Base-by-base conservation (phyloP, 331 rosid species). In the Erythrophleum ivorense region DNA sequence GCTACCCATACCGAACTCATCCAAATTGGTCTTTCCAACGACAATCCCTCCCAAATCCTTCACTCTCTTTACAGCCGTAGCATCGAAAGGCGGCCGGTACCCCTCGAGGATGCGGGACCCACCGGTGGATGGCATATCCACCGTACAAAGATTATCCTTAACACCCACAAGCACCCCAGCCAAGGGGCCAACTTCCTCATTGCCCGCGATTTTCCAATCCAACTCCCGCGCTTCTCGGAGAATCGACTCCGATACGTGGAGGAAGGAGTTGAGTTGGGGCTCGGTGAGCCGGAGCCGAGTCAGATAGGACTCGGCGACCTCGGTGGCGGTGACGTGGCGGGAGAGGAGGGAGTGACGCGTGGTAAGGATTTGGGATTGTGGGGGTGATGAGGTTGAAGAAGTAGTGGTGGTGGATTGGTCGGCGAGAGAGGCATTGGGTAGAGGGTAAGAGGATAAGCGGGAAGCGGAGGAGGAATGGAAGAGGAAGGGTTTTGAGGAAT, bases 1-100 rank as follows among this genome's bases (percentile, higher is more conserved):
- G 79, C 98, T 93, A 0, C 99, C 99, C 99, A 96, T 96, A 69
- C 99, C 98, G 63, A 96, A 96, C 88, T 93, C 99, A 84, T 96
- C 99, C 88, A 96, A 46, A 85, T 96, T 96, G 49, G 99, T 96
- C 87, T 96, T 96, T 4, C 99, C 99, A 40, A 93, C 88, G 73
- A 93, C 89, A 90, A 95, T 88, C 40, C 90, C 99, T 15, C 94
- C 99, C 72, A 87, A 31, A 24, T 93, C 95, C 90, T 81, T 94
- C 77, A 91, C 86, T 82, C 82, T 92, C 89, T 82, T 86, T 36
- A 96, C 97, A 0, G 94, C 98, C 0, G 98, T 96, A 2, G 99
- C 99, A 50, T 96, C 99, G 60, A 89, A 95, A 50, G 98, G 92
- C 48, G 98, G 92, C 53, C 85, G 89, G 78, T 95, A 95, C 0